Percentiles rank a stretch among this genome's conserved stretches.
phyloP scores from a whole-genome alignment of 106 monocot species.

The Triglochin maritima region DNA sequence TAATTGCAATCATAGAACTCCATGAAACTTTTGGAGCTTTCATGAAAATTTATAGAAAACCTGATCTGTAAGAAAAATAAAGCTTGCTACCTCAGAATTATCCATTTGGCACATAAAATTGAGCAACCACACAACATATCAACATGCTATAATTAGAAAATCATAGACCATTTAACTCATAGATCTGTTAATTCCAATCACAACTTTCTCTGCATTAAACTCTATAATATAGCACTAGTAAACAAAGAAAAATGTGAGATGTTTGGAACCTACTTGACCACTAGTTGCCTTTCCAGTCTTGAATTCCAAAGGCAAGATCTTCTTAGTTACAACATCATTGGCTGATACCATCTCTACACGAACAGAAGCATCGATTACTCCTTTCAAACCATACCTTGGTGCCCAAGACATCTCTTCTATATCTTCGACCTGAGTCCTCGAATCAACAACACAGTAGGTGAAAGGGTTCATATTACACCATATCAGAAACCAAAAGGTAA shows the following conservation, averaged over 20 bases:
- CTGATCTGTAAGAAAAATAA: too few species aligned
- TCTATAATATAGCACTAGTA: neutral
- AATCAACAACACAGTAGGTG: neutral
- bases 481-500: too few species aligned
- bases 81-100: too few species aligned
- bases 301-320: conserved; percentile 79
- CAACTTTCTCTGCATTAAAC: too few species aligned
- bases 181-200: too few species aligned
- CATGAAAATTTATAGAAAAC: too few species aligned
- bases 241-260: neutral
- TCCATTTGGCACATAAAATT: too few species aligned
- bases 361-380: conserved; percentile 90
- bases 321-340: conserved; percentile 38
- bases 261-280: conserved; percentile 51
- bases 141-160: too few species aligned
- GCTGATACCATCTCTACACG: conserved; percentile 32
- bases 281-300: conserved; percentile 82
- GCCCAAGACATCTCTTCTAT: conserved; percentile 98
- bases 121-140: too few species aligned
- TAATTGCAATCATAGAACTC: too few species aligned
- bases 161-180: too few species aligned
- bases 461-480: neutral
- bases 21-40: too few species aligned
- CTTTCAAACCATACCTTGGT: conserved; percentile 93
- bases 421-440: conserved; percentile 60